A percentile compares a stretch with the other conserved stretches of the same genome.
Evolutionary conservation across 768 basidiomycete genomes (phyloP).

Genomic region (Leccinum fibrillosum): DNA sequence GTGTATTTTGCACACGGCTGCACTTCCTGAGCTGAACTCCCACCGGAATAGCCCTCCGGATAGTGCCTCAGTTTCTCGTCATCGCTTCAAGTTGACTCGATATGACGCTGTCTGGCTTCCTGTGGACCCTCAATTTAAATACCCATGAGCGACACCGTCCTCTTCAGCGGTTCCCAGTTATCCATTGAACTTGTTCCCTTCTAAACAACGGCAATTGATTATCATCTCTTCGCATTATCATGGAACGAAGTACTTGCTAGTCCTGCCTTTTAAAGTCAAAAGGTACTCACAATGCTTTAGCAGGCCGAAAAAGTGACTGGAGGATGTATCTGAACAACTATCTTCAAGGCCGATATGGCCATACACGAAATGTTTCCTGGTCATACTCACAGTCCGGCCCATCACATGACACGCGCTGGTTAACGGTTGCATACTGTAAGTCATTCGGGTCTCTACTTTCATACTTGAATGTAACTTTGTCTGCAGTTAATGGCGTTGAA

Average conservation of each 20-base stretch:
- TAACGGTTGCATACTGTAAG: constrained; percentile 26
- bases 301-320: constrained; percentile 25
- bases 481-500: constrained; percentile 25
- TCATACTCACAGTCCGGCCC: constrained; percentile 18
- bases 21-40: constrained; percentile 12
- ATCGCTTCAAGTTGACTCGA: constrained; percentile 20
- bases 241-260: constrained; percentile 13
- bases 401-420: constrained; percentile 24
- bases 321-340: constrained; percentile 30
- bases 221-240: constrained; percentile 3
- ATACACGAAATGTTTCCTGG: constrained; percentile 27
- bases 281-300: constrained; percentile 3
- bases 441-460: not conserved
- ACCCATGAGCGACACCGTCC: not conserved
- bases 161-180: constrained; percentile 9
- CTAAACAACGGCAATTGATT: not conserved
- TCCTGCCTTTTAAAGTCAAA: not conserved
- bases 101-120: constrained; percentile 21
- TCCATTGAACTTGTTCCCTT: not conserved
- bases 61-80: constrained; percentile 13
- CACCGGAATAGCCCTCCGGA: constrained; percentile 5
- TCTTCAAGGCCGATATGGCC: constrained; percentile 31
- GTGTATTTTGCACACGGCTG: constrained; percentile 15
- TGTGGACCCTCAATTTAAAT: constrained; percentile 27
- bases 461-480: not conserved